Percentiles rank a stretch among this genome's conserved stretches.
phyloP scores from a whole-genome alignment of 768 basidiomycete genomes.

The Tubosaeta sp. region DNA sequence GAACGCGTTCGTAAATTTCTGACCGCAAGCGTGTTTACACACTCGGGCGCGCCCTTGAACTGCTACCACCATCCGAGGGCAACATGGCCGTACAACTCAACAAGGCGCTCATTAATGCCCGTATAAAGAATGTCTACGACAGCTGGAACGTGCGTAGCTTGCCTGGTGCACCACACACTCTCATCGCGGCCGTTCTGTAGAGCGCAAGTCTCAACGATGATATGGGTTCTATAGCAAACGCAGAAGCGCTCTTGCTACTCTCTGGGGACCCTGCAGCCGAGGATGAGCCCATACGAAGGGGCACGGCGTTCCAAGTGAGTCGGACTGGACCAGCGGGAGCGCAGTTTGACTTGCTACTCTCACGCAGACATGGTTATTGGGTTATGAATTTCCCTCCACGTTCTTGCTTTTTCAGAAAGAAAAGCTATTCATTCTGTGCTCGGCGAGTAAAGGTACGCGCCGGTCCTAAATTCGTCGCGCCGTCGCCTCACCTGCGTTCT shows the following conservation, averaged over 20 bases:
- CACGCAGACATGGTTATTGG: slow-evolving; percentile 87
- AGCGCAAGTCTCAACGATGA: slow-evolving; percentile 67
- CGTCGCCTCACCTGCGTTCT: slow-evolving; percentile 11
- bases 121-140: slow-evolving; percentile 55
- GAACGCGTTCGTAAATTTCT: slow-evolving; percentile 33
- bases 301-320: slow-evolving; percentile 85
- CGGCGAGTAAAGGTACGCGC: slow-evolving; percentile 76
- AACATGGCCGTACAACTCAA: slow-evolving; percentile 72
- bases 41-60: slow-evolving; percentile 11
- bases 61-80: slow-evolving; percentile 3
- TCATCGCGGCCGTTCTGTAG: slow-evolving; percentile 32
- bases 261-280: slow-evolving; percentile 80
- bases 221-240: slow-evolving; percentile 60
- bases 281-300: slow-evolving; percentile 88
- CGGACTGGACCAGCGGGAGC: neutral
- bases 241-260: slow-evolving; percentile 65
- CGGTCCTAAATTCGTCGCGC: neutral
- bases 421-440: slow-evolving; percentile 76
- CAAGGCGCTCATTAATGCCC: slow-evolving; percentile 51
- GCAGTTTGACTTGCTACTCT: slow-evolving; percentile 3
- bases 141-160: slow-evolving; percentile 53
- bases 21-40: slow-evolving; percentile 16
- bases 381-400: slow-evolving; percentile 97
- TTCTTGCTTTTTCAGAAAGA: slow-evolving; percentile 78
- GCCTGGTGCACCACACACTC: slow-evolving; percentile 9